These are phyloP conservation scores for Beverwykella pulmonaria DNA, from an alignment of 495 filamentous ascomycete species.

Conservation along the genomic window DNA sequence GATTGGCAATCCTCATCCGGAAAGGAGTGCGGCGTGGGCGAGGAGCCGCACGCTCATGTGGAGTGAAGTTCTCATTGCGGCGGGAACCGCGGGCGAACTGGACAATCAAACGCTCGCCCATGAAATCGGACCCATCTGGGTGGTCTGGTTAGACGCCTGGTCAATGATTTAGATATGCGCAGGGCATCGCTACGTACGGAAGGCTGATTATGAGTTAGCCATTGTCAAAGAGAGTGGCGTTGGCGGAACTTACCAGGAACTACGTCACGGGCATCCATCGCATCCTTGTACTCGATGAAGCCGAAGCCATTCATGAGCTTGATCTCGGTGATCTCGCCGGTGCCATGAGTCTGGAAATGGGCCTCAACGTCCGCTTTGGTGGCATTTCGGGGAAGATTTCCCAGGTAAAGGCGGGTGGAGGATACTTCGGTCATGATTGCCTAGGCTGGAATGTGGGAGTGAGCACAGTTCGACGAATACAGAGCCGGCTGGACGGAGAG, in stretches of 20 bases:
- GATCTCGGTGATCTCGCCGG: slow-evolving; percentile 96
- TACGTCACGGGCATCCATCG: slow-evolving; percentile 94
- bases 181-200: slow-evolving; percentile 52
- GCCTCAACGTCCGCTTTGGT: slow-evolving; percentile 95
- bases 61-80: slow-evolving; percentile 74
- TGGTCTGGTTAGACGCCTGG: slow-evolving; percentile 7
- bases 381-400: slow-evolving; percentile 93
- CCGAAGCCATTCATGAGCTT: slow-evolving; percentile 99
- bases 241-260: slow-evolving; percentile 76
- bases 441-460: slow-evolving; percentile 18
- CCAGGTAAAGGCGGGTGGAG: slow-evolving; percentile 91
- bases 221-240: not conserved
- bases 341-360: slow-evolving; percentile 93
- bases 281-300: slow-evolving; percentile 98
- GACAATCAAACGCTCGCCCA: slow-evolving; percentile 93
- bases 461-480: slow-evolving; percentile 11
- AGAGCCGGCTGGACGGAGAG: not conserved
- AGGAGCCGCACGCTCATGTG: slow-evolving; percentile 76
- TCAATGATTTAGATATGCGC: not conserved
- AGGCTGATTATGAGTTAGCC: slow-evolving; percentile 49
- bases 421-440: slow-evolving; percentile 73
- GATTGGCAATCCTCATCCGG: slow-evolving; percentile 96
- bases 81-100: slow-evolving; percentile 96
- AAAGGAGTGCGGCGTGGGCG: slow-evolving; percentile 91
- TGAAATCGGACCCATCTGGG: slow-evolving; percentile 94